These are phyloP conservation scores for Graphiopsis chlorocephala DNA, from an alignment of 2,329 filamentous ascomycete genomes.

Conservation along the genomic window DNA sequence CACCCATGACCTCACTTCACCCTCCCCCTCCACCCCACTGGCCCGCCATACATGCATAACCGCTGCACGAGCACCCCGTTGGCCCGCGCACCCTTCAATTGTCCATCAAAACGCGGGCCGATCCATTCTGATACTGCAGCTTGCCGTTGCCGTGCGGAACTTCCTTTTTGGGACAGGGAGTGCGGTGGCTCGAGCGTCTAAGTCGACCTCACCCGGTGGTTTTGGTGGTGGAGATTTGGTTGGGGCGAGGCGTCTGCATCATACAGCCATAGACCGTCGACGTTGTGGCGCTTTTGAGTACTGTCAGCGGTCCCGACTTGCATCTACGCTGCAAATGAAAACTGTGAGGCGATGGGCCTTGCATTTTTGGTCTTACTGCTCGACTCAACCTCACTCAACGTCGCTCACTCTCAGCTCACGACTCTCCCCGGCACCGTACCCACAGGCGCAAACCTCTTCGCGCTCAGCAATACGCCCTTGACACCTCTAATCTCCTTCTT, in stretches of 20 bases:
- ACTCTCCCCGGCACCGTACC: constrained; percentile 25
- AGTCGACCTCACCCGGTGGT: not conserved
- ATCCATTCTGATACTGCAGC: not conserved
- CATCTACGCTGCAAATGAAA: not conserved
- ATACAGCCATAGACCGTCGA: not conserved
- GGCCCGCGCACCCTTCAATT: not conserved
- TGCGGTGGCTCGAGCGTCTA: not conserved
- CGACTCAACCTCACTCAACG: not conserved
- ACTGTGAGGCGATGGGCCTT: not conserved
- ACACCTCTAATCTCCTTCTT: constrained; percentile 74
- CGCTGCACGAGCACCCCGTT: not conserved
- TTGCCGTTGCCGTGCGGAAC: not conserved
- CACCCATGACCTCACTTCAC: not conserved
- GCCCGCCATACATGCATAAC: not conserved
- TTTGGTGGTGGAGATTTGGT: no score
- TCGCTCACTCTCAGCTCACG: not conserved
- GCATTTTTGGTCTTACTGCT: not conserved
- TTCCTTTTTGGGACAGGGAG: not conserved
- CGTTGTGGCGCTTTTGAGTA: not conserved
- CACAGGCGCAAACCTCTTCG: constrained; percentile 60
- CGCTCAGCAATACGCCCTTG: constrained; percentile 74
- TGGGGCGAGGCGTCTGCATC: no score
- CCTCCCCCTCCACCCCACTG: not conserved
- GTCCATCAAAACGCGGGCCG: not conserved
- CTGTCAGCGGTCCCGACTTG: not conserved